A percentile compares a stretch with the other conserved stretches of the same genome.
These are phyloP conservation scores for Ottelia alismoides DNA, from an alignment of 106 monocot genomes.

Conservation along the genomic window DNA sequence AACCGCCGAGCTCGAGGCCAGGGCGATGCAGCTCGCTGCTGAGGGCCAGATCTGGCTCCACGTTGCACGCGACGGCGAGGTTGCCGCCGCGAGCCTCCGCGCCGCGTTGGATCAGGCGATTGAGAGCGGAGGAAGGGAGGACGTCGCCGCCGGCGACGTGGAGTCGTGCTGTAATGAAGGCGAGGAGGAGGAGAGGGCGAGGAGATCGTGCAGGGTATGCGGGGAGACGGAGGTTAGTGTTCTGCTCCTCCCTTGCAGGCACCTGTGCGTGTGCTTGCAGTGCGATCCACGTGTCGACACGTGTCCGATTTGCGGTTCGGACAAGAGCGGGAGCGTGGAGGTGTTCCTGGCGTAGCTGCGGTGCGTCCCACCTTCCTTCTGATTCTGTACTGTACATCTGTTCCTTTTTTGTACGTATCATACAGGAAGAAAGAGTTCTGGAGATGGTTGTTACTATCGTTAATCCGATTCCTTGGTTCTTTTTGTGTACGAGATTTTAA, in stretches of 20 bases:
- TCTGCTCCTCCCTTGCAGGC: slow-evolving; percentile 53
- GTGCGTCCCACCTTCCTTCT: no score
- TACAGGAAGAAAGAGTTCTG: no score
- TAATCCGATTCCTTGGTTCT: no score
- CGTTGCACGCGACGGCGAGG: slow-evolving; percentile 49
- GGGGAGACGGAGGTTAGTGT: slow-evolving; percentile 25
- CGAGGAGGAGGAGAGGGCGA: neutral
- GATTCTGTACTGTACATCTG: no score
- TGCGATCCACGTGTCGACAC: slow-evolving; percentile 24
- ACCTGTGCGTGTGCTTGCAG: slow-evolving; percentile 41
- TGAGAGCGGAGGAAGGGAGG: slow-evolving; percentile 17
- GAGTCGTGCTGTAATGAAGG: slow-evolving; percentile 32
- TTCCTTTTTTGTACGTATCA: no score
- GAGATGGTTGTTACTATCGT: no score
- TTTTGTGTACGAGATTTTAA: no score
- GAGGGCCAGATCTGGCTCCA: no score
- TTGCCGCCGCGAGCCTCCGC: slow-evolving; percentile 26
- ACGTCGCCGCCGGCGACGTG: slow-evolving; percentile 34
- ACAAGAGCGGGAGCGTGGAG: slow-evolving; percentile 36
- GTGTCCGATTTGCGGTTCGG: slow-evolving; percentile 34
- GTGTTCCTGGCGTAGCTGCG: slow-evolving; percentile 21
- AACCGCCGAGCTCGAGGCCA: slow-evolving; percentile 49
- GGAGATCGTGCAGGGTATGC: slow-evolving; percentile 33
- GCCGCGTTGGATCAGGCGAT: slow-evolving; percentile 42
- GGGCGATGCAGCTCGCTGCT: slow-evolving; percentile 17